Evolutionary conservation across 805 yeast species (phyloP).

Genomic region (Ascoidea asiatica): DNA sequence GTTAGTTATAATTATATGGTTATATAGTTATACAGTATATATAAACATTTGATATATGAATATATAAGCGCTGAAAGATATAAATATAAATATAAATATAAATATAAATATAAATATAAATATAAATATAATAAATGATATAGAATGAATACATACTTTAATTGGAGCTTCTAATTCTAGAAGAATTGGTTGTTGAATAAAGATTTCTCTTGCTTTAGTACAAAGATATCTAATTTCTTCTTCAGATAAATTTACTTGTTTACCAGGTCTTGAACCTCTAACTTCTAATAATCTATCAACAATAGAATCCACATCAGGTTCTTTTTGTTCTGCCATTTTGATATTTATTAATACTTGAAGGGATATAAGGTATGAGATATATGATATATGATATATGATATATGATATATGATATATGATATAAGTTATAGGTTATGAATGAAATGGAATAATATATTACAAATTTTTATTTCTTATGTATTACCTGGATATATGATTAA

Average conservation of each 20-base stretch:
- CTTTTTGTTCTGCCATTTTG: constrained; percentile 35
- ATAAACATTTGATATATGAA: no score
- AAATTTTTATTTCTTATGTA: no score
- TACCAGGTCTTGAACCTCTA: constrained; percentile 97
- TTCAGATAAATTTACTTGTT: constrained; percentile 87
- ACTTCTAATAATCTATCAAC: constrained; percentile 95
- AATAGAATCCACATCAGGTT: constrained; percentile 93
- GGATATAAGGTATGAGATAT: no score
- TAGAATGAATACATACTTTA: constrained; percentile 40
- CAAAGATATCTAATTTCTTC: constrained; percentile 90
- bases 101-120: neutral
- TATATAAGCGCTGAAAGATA: neutral
- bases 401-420: neutral
- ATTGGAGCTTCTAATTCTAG: constrained; percentile 96
- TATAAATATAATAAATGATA: neutral
- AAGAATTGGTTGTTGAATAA: constrained; percentile 93
- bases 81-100: neutral
- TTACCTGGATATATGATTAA: no score
- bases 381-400: no score
- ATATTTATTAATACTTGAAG: no score
- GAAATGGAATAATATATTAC: neutral
- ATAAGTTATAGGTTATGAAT: neutral
- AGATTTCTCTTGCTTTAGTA: constrained; percentile 95
- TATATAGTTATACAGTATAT: no score
- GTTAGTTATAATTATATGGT: neutral